phyloP scores from a whole-genome alignment of 306 rosid genomes.

The Aeschynomene evenia region DNA sequence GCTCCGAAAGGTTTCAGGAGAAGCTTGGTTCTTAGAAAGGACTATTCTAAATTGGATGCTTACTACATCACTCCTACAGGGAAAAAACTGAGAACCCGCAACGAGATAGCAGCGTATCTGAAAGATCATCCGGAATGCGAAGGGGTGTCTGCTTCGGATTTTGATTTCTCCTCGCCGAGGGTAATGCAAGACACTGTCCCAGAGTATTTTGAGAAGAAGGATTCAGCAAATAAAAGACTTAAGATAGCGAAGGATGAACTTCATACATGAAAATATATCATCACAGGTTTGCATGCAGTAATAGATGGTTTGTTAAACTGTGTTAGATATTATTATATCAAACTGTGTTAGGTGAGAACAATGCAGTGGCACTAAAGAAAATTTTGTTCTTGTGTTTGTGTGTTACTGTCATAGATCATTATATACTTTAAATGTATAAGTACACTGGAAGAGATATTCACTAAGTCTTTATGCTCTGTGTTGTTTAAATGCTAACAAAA shows the following conservation, averaged over 20 bases:
- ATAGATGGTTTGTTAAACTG: conserved; percentile 9
- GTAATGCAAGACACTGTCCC: conserved; percentile 82
- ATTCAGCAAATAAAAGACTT: conserved; percentile 39
- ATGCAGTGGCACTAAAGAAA: background rate
- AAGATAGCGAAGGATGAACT: conserved; percentile 37
- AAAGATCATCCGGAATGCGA: conserved; percentile 50
- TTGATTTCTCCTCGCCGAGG: conserved; percentile 70
- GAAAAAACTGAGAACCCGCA: conserved; percentile 67
- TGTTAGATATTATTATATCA: background rate
- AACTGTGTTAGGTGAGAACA: background rate
- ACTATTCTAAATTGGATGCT: conserved; percentile 79
- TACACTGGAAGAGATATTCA: background rate
- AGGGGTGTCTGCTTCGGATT: conserved; percentile 44
- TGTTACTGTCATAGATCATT: background rate
- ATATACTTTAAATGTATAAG: background rate
- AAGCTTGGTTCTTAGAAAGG: conserved; percentile 65
- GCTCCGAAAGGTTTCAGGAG: conserved; percentile 74
- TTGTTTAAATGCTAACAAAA: background rate
- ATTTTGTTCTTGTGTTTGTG: background rate
- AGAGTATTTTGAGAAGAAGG: conserved; percentile 40
- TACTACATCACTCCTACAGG: conserved; percentile 70
- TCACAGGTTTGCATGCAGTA: conserved; percentile 16
- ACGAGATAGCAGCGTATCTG: conserved; percentile 56
- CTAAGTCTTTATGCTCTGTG: background rate
- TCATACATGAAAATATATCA: conserved; percentile 9